Base-by-base conservation (phyloP, 2,329 filamentous ascomycete species). In the Exophiala phaeomuriformis region DNA sequence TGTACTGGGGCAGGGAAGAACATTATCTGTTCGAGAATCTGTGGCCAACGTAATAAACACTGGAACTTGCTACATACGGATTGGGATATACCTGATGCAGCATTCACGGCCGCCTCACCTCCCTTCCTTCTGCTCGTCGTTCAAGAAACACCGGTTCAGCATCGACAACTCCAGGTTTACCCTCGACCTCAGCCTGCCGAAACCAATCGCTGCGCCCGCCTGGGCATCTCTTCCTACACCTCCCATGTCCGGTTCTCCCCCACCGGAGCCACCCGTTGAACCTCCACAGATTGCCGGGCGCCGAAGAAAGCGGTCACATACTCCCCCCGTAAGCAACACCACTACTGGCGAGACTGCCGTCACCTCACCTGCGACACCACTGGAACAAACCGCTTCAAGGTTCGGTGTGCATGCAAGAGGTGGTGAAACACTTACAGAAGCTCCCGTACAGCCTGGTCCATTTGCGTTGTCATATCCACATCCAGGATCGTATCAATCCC, bases 241-340 rank as follows among this genome's bases (percentile, higher is more conserved):
- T 69, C 68, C 68, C 67, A 73, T 73, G 71, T 72, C 71, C 64
- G 67, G 68, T 62, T 68, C 69, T 61, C 66, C 68, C 58, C 65
- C 66, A 60, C 64, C 63, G 56, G 66, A 68, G 53, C 66, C 67
- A 57, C 66, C 68, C 61, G 60, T 65, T 62, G 68, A 70, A 59
- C 65, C 65, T 61, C 64, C 69, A 62, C 66, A 65, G 62, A 64
- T 65, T 52, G 61, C 64, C 50, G 67, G 66, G 51, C 64, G 65
- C 36, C 54, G 62, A 51, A 64, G 63, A 43, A 64, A 64, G 58
- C 65, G 65, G 57, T 65, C 66, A 49, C 60, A 65, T 28, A 61
- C 65, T 44, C 63, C 65, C 42, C 62, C 61, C 30, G 61, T 62
- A 27, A 64, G 63, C 10, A 56, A 52, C 39, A n/a, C 52, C 55